Evolutionary conservation across 306 rosid species (phyloP).

Genomic region (Sphenostylis stenocarpa): DNA sequence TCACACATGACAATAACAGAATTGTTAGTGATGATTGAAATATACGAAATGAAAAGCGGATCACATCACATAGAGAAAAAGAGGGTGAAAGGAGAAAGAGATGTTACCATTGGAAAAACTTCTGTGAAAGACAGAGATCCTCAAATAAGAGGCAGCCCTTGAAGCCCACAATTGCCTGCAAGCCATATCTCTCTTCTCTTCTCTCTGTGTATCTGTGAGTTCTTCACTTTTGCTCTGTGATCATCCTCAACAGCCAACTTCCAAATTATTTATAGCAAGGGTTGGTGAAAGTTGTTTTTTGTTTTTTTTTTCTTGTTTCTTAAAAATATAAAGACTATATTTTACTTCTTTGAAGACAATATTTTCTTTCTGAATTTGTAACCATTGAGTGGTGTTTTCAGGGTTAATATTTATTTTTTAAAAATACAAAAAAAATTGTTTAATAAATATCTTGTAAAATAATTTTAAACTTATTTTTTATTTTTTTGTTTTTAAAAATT

Average conservation of each 20-base stretch:
- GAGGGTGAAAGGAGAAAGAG: not conserved
- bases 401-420: too few species aligned
- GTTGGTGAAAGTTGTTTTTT: constrained; percentile 29
- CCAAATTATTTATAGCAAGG: not conserved
- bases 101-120: constrained; percentile 61
- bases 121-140: constrained; percentile 60
- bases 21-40: not conserved
- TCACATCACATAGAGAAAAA: not conserved
- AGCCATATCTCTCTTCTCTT: too few species aligned
- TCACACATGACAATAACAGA: not conserved
- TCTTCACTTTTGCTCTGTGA: not conserved
- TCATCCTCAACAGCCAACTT: not conserved
- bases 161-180: constrained; percentile 76
- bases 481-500: too few species aligned
- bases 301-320: not conserved
- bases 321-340: not conserved
- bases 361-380: too few species aligned
- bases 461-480: too few species aligned
- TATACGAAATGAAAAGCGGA: not conserved
- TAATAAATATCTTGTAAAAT: too few species aligned
- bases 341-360: not conserved
- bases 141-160: constrained; percentile 72
- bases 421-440: too few species aligned
- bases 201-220: not conserved
- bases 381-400: too few species aligned